Evolutionary conservation across 805 yeast genomes (phyloP), one percentile per base, ranked within the genome.

Genomic region (Torulaspora delbrueckii): DNA sequence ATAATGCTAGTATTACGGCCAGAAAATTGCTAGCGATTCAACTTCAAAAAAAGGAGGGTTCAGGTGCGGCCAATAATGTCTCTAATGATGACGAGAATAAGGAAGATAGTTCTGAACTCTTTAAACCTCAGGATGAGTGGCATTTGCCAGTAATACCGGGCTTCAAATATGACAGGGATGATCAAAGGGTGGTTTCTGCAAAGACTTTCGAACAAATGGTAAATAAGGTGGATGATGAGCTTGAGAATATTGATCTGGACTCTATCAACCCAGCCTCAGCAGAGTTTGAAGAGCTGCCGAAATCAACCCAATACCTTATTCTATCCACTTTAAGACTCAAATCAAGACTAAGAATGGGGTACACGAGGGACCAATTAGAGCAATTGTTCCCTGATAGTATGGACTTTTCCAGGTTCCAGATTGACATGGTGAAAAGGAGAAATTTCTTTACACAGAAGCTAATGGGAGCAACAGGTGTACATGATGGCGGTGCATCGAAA

Each of bases 341-440:
- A 50, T 90, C 97, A 0, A 70, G 99, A 47, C 74, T 93, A 61
- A 80, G 99, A 68, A 83, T 93, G 96, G 99, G 99, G 1, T 90
- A 86, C 59, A 74, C 91, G 0, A 86, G 89, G 46, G 89, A 86
- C n/a, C 97, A 93, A 58, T 70, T 93, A 28, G 86, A 86, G 53
- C 69, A 77, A 4, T 68, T 88, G 44, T 93, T 91, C 56, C 95
- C 96, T 0, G 74, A 86, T 57, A 79, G 90, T 43, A 75, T 86
- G 78, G 96, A 89, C 49, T 93, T 93, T 58, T 89, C 97, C 13
- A 82, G 77, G 56, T 93, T 93, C 63, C 99, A 93, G 63, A 86
- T 93, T 50, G 81, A 86, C 55, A 86, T 91, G 78, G 98, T 93
- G 1, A 85, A 87, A 54, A 88, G 88, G 62, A 74, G 99, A 50